These are phyloP conservation scores for Zygotorulaspora danielsina DNA, from an alignment of 805 yeast genomes.

Conservation along the genomic window DNA sequence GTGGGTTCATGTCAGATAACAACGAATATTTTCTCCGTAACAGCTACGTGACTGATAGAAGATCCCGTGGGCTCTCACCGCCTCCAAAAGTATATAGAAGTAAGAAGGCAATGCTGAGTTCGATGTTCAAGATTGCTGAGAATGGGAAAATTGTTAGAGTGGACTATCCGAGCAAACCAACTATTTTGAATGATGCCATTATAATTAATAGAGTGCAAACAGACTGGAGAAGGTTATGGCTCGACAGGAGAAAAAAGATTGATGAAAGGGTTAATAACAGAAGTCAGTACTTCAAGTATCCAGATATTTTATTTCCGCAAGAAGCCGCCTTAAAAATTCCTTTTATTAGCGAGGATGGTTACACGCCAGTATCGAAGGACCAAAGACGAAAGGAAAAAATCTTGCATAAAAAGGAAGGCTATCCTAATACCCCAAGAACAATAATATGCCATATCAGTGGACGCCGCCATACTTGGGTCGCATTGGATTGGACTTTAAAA, in stretches of 20 bases:
- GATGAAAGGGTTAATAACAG: slow-evolving; percentile 22
- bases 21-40: slow-evolving; percentile 17
- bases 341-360: slow-evolving; percentile 19
- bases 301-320: slow-evolving; percentile 20
- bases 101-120: slow-evolving; percentile 6
- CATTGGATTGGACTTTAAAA: slow-evolving; percentile 64
- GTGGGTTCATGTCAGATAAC: slow-evolving; percentile 14
- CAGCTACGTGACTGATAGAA: slow-evolving; percentile 12
- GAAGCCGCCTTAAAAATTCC: slow-evolving; percentile 6
- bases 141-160: slow-evolving; percentile 34
- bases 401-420: slow-evolving; percentile 22
- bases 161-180: slow-evolving; percentile 36
- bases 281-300: slow-evolving; percentile 19
- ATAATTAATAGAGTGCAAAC: slow-evolving; percentile 27
- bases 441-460: slow-evolving; percentile 66
- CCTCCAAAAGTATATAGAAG: slow-evolving; percentile 7
- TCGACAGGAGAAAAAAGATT: slow-evolving; percentile 14
- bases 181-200: slow-evolving; percentile 30
- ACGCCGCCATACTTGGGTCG: slow-evolving; percentile 76
- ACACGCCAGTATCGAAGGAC: slow-evolving; percentile 24
- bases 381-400: slow-evolving; percentile 24
- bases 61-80: slow-evolving; percentile 14
- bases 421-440: slow-evolving; percentile 39
- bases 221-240: slow-evolving; percentile 26
- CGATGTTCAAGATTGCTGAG: slow-evolving; percentile 26